These are phyloP conservation scores for Penicillium sp. DNA, from an alignment of 2,329 filamentous ascomycete genomes.

Conservation along the genomic window DNA sequence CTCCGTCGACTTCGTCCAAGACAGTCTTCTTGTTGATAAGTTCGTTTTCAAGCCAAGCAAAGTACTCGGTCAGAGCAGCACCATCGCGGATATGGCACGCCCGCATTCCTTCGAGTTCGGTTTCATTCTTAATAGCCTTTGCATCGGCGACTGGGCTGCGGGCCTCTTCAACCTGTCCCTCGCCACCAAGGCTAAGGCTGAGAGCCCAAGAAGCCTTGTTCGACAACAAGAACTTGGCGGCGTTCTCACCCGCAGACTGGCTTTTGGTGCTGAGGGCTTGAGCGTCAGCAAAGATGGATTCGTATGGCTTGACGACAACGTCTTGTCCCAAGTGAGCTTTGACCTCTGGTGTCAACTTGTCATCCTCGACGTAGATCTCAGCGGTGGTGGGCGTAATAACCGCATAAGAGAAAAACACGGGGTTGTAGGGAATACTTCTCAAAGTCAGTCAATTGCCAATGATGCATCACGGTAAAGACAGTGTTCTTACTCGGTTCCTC, in stretches of 20 bases:
- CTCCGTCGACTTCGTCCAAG: conserved; percentile 82
- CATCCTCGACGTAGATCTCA: conserved; percentile 73
- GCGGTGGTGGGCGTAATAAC: conserved; percentile 67
- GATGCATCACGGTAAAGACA: background rate
- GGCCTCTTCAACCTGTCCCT: conserved; percentile 73
- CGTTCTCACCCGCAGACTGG: conserved; percentile 33
- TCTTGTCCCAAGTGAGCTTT: conserved; percentile 60
- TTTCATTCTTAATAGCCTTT: conserved; percentile 89
- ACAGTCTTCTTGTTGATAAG: conserved; percentile 61
- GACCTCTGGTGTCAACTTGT: conserved; percentile 63
- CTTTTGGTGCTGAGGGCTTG: conserved; percentile 50
- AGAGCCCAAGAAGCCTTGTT: conserved; percentile 90
- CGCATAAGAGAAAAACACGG: conserved; percentile 96
- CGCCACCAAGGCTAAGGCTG: conserved; percentile 74
- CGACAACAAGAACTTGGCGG: conserved; percentile 68
- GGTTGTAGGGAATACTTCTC: conserved; percentile 78
- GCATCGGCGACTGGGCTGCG: conserved; percentile 80
- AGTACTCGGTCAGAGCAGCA: conserved; percentile 80
- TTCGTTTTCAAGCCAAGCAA: conserved; percentile 92
- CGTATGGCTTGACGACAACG: conserved; percentile 72
- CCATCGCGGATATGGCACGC: conserved; percentile 89
- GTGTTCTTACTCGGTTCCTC: conserved; percentile 65
- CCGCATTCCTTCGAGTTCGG: conserved; percentile 84
- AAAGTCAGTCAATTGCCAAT: conserved; percentile 1
- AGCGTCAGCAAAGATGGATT: conserved; percentile 70